A percentile compares a stretch with the other conserved stretches of the same genome.
Evolutionary conservation across 352 stramenopile genomes (phyloP).

Genomic region (Pythium angustatum): DNA sequence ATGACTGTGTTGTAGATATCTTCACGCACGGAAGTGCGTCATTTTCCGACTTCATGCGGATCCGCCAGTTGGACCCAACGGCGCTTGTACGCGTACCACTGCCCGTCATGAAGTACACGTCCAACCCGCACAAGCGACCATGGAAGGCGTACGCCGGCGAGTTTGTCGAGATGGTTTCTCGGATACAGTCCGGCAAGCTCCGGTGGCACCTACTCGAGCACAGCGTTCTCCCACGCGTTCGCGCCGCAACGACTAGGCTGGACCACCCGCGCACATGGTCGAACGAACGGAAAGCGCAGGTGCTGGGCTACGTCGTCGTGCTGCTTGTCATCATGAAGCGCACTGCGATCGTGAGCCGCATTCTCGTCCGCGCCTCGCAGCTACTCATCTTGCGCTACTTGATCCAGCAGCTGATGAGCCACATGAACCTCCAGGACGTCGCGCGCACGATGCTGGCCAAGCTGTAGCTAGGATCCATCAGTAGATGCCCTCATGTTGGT

Average conservation of each 20-base stretch:
- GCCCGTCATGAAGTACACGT: conserved; percentile 64
- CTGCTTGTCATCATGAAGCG: conserved; percentile 59
- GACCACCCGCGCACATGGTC: conserved; percentile 33
- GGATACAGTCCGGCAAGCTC: conserved; percentile 52
- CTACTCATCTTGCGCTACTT: conserved; percentile 61
- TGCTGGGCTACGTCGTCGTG: conserved; percentile 51
- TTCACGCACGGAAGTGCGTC: conserved; percentile 75
- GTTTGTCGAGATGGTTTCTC: conserved; percentile 50
- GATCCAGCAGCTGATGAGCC: conserved; percentile 47
- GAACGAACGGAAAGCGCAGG: conserved; percentile 45
- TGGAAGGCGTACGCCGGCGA: conserved; percentile 53
- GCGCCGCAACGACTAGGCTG: conserved; percentile 38
- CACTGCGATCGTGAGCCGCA: conserved; percentile 43
- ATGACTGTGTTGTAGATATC: conserved; percentile 41
- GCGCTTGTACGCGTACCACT: conserved; percentile 53
- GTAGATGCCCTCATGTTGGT: background rate
- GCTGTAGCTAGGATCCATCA: conserved; percentile 29
- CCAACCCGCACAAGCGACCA: conserved; percentile 48
- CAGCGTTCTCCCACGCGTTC: conserved; percentile 49
- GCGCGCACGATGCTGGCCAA: conserved; percentile 31
- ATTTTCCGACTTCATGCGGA: conserved; percentile 64
- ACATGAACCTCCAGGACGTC: conserved; percentile 40
- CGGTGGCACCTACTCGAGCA: conserved; percentile 56
- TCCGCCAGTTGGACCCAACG: conserved; percentile 44
- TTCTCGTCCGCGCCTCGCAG: conserved; percentile 57